Evolutionary conservation across 257 asterid genomes (phyloP).

Genomic region (Oldenlandia corymbosa): DNA sequence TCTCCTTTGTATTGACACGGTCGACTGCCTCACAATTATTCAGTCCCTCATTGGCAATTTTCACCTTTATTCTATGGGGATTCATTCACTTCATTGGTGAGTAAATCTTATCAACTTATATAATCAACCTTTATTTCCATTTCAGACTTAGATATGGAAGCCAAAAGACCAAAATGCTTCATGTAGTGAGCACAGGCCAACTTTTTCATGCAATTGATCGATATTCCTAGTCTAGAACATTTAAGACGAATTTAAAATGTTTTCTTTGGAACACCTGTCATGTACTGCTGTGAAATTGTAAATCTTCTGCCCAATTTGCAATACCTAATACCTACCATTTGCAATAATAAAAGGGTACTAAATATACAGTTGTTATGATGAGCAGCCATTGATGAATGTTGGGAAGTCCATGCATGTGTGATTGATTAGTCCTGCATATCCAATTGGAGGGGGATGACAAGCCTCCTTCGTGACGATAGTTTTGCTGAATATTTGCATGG

Average conservation of each 20-base stretch:
- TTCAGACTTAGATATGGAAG: not conserved
- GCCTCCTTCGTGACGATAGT: conserved; percentile 4
- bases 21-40: no score
- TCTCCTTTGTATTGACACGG: no score
- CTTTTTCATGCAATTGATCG: not conserved
- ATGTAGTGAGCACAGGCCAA: not conserved
- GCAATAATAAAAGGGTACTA: not conserved
- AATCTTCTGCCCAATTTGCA: not conserved
- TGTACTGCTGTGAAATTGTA: not conserved
- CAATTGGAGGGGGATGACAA: not conserved
- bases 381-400: not conserved
- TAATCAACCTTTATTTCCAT: not conserved
- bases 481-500: conserved; percentile 5
- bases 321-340: conserved; percentile 7
- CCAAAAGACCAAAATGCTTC: not conserved
- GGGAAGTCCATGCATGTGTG: conserved; percentile 4
- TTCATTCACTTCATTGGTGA: not conserved
- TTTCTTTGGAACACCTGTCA: not conserved
- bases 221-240: not conserved
- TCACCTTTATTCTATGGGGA: no score
- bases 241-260: not conserved
- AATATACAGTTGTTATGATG: not conserved
- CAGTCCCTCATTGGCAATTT: no score
- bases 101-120: not conserved
- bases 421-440: conserved; percentile 1